Evolutionary conservation across 2,329 filamentous ascomycete genomes (phyloP), one percentile per base, ranked within the genome.

Genomic region (Furcasterigmium furcatum): DNA sequence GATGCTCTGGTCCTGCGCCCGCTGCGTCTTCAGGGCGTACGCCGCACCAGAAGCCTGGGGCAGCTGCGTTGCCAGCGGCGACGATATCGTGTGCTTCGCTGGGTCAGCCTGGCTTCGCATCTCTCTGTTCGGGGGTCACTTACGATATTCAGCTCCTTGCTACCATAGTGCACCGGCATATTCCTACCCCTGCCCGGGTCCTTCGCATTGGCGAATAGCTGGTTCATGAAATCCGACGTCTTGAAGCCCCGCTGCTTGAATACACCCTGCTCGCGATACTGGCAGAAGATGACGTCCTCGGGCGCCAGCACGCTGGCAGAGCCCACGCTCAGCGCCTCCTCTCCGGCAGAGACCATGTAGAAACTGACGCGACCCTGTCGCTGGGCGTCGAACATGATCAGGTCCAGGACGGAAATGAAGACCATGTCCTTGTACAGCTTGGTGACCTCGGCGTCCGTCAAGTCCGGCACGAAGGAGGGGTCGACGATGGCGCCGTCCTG

Each of bases 381-480:
- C 68, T 99, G 94, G 1, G 94, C 91, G 60, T 99, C 94, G 60
- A 96, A 96, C 91, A 97, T 97, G 63, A 97, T 88, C 45, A 95
- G 67, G 62, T 99, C 94, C 90, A 99, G 94, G 55, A 97, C 87
- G 46, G 87, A 83, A 9, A 85, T 72, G 29, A 74, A 77, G 9
- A 87, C 58, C 84, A 87, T 87, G 56, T 84, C 79, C 48, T 70
- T 76, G 64, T 85, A 85, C 43, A 84, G 66, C 59, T 80, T 77
- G 45, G 81, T 59, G 12, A 83, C 70, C 52, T 76, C 68, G 42
- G 77, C 74, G 43, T 94, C 83, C 34, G 76, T 74, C 2, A 94
- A 80, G 58, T 91, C 84, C 0, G 83, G 80, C 43, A 76, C 72
- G 58, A 87, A 84, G 12, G 77, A 75, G 41, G 81, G 76, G 67